Conservation (phyloP, 352 stramenopile genomes). For the Phytophthora cryptogea region DNA sequence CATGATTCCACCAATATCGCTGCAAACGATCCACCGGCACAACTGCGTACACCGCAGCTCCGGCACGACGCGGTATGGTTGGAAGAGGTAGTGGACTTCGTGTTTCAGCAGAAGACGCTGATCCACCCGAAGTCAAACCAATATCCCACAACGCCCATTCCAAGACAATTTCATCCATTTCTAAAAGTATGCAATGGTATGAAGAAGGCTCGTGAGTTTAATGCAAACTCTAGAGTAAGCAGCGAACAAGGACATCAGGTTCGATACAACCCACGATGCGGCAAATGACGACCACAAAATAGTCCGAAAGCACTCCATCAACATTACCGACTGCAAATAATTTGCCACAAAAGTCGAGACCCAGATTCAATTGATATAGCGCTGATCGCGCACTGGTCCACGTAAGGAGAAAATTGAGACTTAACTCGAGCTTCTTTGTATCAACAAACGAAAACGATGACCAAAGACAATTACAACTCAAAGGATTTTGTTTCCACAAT, state of each 20-base stretch:
- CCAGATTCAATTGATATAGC: not conserved
- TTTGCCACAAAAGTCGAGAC: not conserved
- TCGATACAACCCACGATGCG: not conserved
- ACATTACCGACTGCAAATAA: not conserved
- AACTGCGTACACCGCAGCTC: not conserved
- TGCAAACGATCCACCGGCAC: not conserved
- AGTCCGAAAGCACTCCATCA: not conserved
- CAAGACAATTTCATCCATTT: slow-evolving; percentile 4
- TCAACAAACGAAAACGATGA: too few species aligned
- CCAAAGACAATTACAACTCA: not conserved
- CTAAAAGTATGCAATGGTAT: slow-evolving; percentile 11
- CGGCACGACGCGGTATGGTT: slow-evolving; percentile 27
- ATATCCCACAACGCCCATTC: slow-evolving; percentile 3
- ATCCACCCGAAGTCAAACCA: slow-evolving; percentile 10
- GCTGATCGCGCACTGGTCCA: too few species aligned
- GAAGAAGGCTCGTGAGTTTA: not conserved
- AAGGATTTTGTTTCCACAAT: slow-evolving; percentile 4
- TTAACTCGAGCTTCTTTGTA: too few species aligned
- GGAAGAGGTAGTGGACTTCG: slow-evolving; percentile 26
- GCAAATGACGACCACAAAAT: not conserved
- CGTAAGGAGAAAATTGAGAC: too few species aligned
- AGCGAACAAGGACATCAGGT: not conserved
- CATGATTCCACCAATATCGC: not conserved
- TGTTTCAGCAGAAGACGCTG: slow-evolving; percentile 22
- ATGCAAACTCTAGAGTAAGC: not conserved